Base-by-base conservation (phyloP, 768 basidiomycete genomes). In the Tylopilus balloui region DNA sequence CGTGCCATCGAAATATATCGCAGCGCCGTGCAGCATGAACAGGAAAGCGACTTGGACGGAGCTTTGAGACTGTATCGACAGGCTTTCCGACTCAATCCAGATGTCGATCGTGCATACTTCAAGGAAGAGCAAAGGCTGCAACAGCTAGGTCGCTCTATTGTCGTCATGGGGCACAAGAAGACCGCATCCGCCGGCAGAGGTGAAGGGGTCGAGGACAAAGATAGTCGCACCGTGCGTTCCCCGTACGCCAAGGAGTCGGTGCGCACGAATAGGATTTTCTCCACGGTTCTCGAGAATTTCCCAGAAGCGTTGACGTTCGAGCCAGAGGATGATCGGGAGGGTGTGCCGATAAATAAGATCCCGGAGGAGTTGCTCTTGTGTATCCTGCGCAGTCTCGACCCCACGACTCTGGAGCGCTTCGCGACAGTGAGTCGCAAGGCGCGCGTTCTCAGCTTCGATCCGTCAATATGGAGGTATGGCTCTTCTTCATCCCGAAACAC, bases 101-200 rank as follows among this genome's bases (percentile, higher is more conserved):
- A 87, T 52, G 87, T 93, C 28, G 91, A 92, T 62, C 75, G 76
- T 51, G 76, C 78, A 1, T 92, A 87, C 67, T 73, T 77, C 51
- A 72, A 74, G 35, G 74, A 81, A 51, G 84, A 88, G 59, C 69
- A 60, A 36, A 62, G 58, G 48, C 27, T 57, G 27, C 56, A 58
- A 10, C 50, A 56, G 35, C 40, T 41, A 23, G 39, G 41, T 32
- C 47, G 39, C 36, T 42, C 58, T 25, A 20, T 34, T 23, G 17
- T 15, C 13, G 32, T 37, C 83, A 79, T 80, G 42, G 75, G 75
- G 13, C 78, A 78, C 65, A 88, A 83, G 56, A 86, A 83, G 31
- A 86, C 78, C 63, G 84, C 80, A 47, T 86, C 83, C 87, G 89
- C 88, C 1, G 88, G 88, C 50, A 95, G 69, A 9, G 88, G 12